phyloP scores from a whole-genome alignment of 1,284 basidiomycete species.

The Fistulinella cinereoalba region DNA sequence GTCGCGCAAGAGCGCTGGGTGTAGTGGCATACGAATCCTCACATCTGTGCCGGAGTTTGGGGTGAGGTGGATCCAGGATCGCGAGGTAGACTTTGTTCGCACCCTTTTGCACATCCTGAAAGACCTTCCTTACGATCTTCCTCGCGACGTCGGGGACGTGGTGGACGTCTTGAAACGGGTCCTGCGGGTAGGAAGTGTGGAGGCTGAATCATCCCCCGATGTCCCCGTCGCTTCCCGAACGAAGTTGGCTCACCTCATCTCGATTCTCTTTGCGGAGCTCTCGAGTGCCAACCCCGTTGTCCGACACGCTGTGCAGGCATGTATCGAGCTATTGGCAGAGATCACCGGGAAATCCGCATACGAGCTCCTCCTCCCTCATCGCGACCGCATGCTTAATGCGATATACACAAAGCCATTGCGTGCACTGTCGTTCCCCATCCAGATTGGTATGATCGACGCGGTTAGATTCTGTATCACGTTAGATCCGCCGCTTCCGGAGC shows the following conservation, averaged over 20 bases:
- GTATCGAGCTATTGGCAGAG: conserved; percentile 79
- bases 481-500: conserved; percentile 82
- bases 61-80: conserved; percentile 81
- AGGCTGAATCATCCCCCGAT: conserved; percentile 44
- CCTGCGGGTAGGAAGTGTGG: conserved; percentile 67
- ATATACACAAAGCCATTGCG: conserved; percentile 98
- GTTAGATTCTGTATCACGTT: conserved; percentile 89
- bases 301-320: conserved; percentile 80
- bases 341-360: conserved; percentile 71
- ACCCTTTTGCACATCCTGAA: conserved; percentile 93
- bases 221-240: conserved; percentile 43
- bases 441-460: conserved; percentile 98
- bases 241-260: conserved; percentile 65
- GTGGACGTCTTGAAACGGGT: conserved; percentile 78
- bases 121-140: conserved; percentile 91
- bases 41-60: conserved; percentile 70
- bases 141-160: conserved; percentile 79
- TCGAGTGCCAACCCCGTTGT: conserved; percentile 87
- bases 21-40: conserved; percentile 79
- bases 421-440: conserved; percentile 92
- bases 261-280: conserved; percentile 89
- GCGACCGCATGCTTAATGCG: conserved; percentile 82
- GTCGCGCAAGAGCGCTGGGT: conserved; percentile 85
- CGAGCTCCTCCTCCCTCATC: conserved; percentile 82
- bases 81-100: conserved; percentile 89